Evolutionary conservation across 73 alveolate genomes (phyloP).

Genomic region (Uronychia setigera): DNA sequence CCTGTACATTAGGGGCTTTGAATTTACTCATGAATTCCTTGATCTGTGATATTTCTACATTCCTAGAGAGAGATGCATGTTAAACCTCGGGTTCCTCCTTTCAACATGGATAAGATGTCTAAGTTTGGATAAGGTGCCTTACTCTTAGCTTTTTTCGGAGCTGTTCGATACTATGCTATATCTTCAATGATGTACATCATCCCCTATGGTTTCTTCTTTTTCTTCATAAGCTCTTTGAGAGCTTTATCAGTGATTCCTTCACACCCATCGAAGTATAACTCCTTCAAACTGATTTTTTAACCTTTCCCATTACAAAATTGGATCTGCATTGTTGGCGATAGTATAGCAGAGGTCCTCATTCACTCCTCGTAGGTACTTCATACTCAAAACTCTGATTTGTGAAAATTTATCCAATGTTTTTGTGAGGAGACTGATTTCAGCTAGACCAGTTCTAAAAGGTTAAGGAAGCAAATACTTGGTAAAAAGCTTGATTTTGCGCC

Average conservation of each 20-base stretch:
- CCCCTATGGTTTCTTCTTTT: not conserved
- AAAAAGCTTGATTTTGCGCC: not conserved
- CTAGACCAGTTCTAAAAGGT: not conserved
- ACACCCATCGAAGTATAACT: constrained; percentile 69
- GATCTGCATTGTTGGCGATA: not conserved
- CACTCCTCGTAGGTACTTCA: not conserved
- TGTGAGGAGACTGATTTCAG: not conserved
- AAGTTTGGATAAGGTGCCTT: not conserved
- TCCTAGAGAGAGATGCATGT: constrained; percentile 56
- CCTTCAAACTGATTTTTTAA: constrained; percentile 20
- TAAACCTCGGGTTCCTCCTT: constrained; percentile 64
- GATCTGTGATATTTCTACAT: constrained; percentile 53
- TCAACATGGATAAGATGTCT: not conserved
- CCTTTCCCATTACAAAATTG: not conserved
- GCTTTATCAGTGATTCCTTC: constrained; percentile 61
- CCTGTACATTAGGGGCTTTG: constrained; percentile 14
- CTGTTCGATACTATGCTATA: not conserved
- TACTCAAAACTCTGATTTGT: not conserved
- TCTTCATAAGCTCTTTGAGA: constrained; percentile 15
- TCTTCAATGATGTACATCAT: not conserved
- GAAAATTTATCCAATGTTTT: not conserved
- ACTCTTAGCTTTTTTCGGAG: not conserved
- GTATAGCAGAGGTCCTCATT: not conserved
- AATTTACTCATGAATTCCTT: constrained; percentile 53
- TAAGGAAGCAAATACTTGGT: not conserved